Percentiles rank a stretch among this genome's conserved stretches.
These are phyloP conservation scores for Asterochloris erici DNA, from an alignment of 139 green algal species.

Conservation along the genomic window DNA sequence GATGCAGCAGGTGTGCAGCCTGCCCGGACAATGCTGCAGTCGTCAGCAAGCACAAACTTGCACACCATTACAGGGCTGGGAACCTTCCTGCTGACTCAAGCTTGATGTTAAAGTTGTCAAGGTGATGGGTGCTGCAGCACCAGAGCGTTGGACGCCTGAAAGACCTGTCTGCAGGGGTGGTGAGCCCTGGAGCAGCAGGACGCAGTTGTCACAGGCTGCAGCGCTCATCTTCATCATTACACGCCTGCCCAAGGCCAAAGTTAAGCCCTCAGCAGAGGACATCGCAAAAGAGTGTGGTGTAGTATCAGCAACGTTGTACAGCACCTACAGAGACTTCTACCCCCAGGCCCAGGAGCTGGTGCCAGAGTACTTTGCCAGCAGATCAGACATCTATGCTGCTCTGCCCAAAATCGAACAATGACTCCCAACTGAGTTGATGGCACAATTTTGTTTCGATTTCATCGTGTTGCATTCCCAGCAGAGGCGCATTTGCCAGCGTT, in stretches of 20 bases:
- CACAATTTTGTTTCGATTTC: not conserved
- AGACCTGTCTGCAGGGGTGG: conserved; percentile 20
- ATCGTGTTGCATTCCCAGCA: not conserved
- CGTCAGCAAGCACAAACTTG: not conserved
- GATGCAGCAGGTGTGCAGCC: not conserved
- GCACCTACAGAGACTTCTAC: conserved; percentile 49
- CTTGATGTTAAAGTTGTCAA: not conserved
- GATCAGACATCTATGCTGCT: not conserved
- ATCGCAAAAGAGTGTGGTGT: not conserved
- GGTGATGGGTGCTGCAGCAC: not conserved
- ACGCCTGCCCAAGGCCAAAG: conserved; percentile 23
- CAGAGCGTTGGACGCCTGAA: too few species aligned
- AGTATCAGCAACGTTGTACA: conserved; percentile 4
- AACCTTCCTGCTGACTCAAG: not conserved
- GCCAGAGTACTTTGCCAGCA: conserved; percentile 16
- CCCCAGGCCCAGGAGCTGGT: conserved; percentile 9
- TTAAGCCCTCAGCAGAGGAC: not conserved
- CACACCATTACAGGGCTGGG: too few species aligned
- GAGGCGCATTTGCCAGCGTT: too few species aligned
- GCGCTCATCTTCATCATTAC: conserved; percentile 69
- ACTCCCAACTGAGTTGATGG: not conserved
- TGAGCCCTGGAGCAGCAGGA: conserved; percentile 66
- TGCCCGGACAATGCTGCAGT: not conserved
- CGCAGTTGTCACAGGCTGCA: conserved; percentile 63
- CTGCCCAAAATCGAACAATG: not conserved